Conservation (phyloP, 495 filamentous ascomycete genomes). For the Tuber umbilicatum region DNA sequence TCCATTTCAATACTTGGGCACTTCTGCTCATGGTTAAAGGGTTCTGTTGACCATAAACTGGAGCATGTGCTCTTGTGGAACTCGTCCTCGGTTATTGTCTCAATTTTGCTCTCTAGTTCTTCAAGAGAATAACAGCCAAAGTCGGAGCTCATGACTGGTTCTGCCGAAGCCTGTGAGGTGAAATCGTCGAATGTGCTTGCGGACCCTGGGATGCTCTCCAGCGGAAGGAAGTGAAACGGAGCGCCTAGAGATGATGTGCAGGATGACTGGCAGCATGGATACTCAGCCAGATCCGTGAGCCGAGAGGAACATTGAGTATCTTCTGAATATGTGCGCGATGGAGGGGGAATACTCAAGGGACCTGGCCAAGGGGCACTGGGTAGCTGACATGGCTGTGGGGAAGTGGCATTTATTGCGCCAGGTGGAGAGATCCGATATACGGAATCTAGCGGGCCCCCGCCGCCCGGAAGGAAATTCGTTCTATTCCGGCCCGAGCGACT, state of each 20-base stretch:
- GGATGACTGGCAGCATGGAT: neutral
- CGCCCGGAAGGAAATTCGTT: neutral
- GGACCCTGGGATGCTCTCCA: neutral
- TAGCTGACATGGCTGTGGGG: neutral
- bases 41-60: neutral
- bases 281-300: neutral
- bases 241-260: neutral
- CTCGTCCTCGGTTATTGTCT: conserved; percentile 1
- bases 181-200: neutral
- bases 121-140: neutral
- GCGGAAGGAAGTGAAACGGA: neutral
- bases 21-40: neutral
- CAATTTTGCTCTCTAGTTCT: neutral
- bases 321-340: neutral
- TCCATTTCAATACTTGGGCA: conserved; percentile 7
- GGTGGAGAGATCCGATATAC: neutral
- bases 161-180: neutral
- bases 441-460: neutral
- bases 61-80: neutral
- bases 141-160: neutral
- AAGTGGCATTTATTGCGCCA: neutral
- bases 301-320: neutral
- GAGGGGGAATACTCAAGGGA: neutral
- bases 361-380: neutral
- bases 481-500: neutral